Evolutionary conservation across 2,329 filamentous ascomycete genomes (phyloP).

Genomic region (Ophidiomyces ophidiicola): DNA sequence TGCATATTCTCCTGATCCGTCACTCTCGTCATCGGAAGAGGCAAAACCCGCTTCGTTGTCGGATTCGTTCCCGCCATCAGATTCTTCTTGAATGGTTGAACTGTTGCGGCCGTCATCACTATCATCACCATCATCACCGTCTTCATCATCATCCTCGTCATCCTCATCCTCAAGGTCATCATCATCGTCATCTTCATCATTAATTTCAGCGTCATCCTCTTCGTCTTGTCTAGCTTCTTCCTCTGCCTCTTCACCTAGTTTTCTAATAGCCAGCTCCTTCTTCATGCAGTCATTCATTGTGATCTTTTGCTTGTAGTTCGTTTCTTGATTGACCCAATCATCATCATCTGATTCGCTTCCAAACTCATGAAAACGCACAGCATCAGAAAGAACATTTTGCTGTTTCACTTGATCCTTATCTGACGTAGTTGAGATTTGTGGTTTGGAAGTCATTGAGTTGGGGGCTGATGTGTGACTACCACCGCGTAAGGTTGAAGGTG

Average conservation of each 20-base stretch:
- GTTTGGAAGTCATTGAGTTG: background rate
- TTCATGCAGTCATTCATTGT: constrained; percentile 81
- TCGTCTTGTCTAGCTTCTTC: constrained; percentile 70
- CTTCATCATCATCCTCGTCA: constrained; percentile 49
- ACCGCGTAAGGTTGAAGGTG: constrained; percentile 18
- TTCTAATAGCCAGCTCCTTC: constrained; percentile 80
- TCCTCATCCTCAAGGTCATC: constrained; percentile 49
- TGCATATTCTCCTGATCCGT: constrained; percentile 50
- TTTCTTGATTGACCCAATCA: constrained; percentile 73
- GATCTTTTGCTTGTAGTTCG: constrained; percentile 54
- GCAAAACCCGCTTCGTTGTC: constrained; percentile 65
- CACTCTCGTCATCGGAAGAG: constrained; percentile 55
- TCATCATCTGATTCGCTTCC: constrained; percentile 73
- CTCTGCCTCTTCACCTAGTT: constrained; percentile 77
- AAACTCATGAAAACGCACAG: constrained; percentile 69
- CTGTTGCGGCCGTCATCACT: constrained; percentile 38
- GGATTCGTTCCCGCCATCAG: constrained; percentile 60
- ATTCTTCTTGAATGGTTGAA: constrained; percentile 19
- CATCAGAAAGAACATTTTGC: constrained; percentile 29
- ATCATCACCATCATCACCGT: constrained; percentile 49
- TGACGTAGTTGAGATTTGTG: background rate
- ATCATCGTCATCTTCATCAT: constrained; percentile 35
- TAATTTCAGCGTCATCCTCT: constrained; percentile 47
- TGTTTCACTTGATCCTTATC: constrained; percentile 1
- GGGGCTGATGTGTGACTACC: background rate